Evolutionary conservation across 345 rosid species (phyloP).

Genomic region (Moricandia arvensis): DNA sequence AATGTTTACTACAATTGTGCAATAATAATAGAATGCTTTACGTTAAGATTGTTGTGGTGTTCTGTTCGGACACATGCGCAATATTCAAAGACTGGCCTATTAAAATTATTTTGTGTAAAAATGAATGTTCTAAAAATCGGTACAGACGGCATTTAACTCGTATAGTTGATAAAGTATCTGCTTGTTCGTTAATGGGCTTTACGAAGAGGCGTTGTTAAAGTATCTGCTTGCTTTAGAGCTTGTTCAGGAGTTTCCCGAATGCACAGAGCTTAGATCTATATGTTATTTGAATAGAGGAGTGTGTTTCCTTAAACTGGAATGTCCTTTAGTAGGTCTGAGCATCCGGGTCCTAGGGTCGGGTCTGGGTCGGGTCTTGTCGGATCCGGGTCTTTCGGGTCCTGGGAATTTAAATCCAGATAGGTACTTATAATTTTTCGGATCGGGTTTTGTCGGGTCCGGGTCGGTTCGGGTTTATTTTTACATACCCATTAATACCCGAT

Average conservation of each 20-base stretch:
- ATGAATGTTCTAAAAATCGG: too few species aligned
- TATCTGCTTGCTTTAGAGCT: constrained; percentile 64
- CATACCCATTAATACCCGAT: neutral
- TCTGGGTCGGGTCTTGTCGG: too few species aligned
- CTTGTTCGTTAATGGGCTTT: constrained; percentile 64
- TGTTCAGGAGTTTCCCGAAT: constrained; percentile 41
- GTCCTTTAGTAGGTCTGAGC: neutral
- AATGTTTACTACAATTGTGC: neutral
- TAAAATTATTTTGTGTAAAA: too few species aligned
- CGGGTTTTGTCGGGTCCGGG: too few species aligned
- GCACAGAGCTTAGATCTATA: constrained; percentile 62
- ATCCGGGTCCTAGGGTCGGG: too few species aligned
- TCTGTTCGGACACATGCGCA: neutral
- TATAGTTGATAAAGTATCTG: too few species aligned
- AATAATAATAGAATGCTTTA: neutral
- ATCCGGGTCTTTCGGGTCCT: too few species aligned
- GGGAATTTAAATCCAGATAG: too few species aligned
- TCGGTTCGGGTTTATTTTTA: neutral
- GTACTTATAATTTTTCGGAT: too few species aligned
- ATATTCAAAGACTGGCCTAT: too few species aligned
- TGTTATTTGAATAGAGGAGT: constrained; percentile 77
- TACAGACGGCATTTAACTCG: too few species aligned
- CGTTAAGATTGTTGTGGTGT: neutral
- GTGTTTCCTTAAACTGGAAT: constrained; percentile 79
- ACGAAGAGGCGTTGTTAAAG: constrained; percentile 75